A percentile compares a stretch with the other conserved stretches of the same genome.
Evolutionary conservation across 2,329 filamentous ascomycete genomes (phyloP).

Genomic region (Aspergillus japonicus): DNA sequence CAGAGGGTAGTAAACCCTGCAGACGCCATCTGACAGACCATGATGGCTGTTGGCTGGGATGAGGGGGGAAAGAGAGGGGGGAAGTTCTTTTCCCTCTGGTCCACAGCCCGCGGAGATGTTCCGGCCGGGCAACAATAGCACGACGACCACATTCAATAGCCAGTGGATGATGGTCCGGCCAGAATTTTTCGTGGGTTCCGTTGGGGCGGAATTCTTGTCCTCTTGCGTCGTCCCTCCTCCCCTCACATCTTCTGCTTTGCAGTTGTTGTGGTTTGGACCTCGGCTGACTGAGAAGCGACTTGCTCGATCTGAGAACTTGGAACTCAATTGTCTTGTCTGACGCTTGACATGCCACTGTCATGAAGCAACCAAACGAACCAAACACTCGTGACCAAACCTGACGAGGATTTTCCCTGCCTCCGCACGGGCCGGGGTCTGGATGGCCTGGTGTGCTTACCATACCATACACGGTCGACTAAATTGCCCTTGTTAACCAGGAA

Average conservation of each 20-base stretch:
- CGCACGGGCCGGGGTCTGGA: background rate
- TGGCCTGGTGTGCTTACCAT: background rate
- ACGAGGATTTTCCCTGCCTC: background rate
- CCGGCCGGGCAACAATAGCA: slow-evolving; percentile 1
- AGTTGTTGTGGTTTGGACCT: background rate
- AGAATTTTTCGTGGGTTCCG: slow-evolving; percentile 4
- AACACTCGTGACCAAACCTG: background rate
- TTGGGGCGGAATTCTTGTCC: slow-evolving; percentile 9
- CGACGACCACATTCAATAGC: background rate
- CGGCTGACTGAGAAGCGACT: background rate
- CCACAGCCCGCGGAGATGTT: slow-evolving; percentile 6
- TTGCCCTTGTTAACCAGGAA: slow-evolving; percentile 5
- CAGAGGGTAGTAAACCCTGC: background rate
- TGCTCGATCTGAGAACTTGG: background rate
- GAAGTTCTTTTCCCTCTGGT: background rate
- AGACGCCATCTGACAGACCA: background rate
- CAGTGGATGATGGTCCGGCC: background rate
- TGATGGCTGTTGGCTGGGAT: background rate
- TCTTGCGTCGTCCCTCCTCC: background rate
- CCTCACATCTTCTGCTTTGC: background rate
- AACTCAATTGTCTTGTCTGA: background rate
- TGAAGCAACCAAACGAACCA: background rate
- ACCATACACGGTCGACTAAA: slow-evolving; percentile 11
- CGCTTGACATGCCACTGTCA: background rate
- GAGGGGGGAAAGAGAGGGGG: background rate